phyloP scores from a whole-genome alignment of 441 rosid genomes.

The California macrophylla region DNA sequence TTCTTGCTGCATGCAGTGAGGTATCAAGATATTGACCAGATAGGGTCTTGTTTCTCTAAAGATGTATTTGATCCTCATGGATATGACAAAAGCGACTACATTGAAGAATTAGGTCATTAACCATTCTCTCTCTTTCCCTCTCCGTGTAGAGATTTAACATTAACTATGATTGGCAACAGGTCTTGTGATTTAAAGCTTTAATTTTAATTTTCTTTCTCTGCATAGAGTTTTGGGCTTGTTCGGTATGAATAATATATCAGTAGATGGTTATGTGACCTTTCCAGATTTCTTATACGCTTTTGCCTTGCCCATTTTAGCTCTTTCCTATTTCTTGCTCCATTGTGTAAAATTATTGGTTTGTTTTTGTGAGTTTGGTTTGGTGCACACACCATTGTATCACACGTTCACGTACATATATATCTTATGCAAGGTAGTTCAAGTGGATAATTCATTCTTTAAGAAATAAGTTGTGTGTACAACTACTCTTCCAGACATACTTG shows the following conservation, averaged over 20 bases:
- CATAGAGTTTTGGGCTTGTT: neutral
- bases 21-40: conserved; percentile 90
- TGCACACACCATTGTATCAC: neutral
- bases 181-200: neutral
- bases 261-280: neutral
- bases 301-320: neutral
- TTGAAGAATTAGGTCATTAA: conserved; percentile 61
- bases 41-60: conserved; percentile 85
- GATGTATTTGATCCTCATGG: conserved; percentile 92
- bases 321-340: neutral
- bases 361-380: neutral
- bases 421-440: neutral
- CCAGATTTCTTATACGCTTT: neutral
- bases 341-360: neutral
- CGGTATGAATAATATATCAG: neutral
- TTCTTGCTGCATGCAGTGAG: conserved; percentile 85
- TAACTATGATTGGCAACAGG: neutral
- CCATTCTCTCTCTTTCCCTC: conserved; percentile 11
- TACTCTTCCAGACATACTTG: neutral
- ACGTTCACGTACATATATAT: neutral
- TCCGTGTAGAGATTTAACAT: neutral
- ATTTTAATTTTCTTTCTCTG: neutral
- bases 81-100: conserved; percentile 75
- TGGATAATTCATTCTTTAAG: neutral
- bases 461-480: neutral